These are phyloP conservation scores for Hemisphaericaspora subhashii DNA, from an alignment of 1,139 yeast species.

Conservation along the genomic window DNA sequence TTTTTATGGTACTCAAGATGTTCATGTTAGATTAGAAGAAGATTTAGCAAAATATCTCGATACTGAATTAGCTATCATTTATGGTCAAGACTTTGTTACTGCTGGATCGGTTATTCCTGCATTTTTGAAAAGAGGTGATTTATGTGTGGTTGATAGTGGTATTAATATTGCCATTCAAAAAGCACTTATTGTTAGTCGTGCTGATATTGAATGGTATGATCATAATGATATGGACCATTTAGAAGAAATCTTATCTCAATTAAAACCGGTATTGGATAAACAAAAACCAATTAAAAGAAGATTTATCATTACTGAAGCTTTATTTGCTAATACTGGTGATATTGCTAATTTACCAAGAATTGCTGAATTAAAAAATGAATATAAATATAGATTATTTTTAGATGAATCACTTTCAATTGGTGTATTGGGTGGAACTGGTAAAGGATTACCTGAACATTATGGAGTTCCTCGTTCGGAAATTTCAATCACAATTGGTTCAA, in stretches of 20 bases:
- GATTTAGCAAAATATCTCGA: conserved; percentile 74
- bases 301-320: conserved; percentile 87
- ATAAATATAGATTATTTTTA: conserved; percentile 79
- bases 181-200: conserved; percentile 83
- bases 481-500: conserved; percentile 83
- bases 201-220: conserved; percentile 78
- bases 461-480: conserved; percentile 65
- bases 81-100: conserved; percentile 91
- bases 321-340: conserved; percentile 82
- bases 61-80: conserved; percentile 75
- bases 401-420: conserved; percentile 91
- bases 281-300: conserved; percentile 80
- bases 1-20: conserved; percentile 94
- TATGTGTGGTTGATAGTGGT: conserved; percentile 83
- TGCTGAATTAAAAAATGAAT: conserved; percentile 73
- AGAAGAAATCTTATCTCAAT: conserved; percentile 62
- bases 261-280: conserved; percentile 62
- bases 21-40: conserved; percentile 78
- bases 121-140: conserved; percentile 92
- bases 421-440: conserved; percentile 79
- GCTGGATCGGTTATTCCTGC: conserved; percentile 97
- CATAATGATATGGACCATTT: conserved; percentile 88
- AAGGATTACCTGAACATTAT: conserved; percentile 77
- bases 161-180: conserved; percentile 80
- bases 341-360: conserved; percentile 70